Percentiles rank a stretch among this genome's conserved stretches.
These are phyloP conservation scores for Tolypocladium cylindrosporum DNA, from an alignment of 2,329 filamentous ascomycete genomes.

Conservation along the genomic window DNA sequence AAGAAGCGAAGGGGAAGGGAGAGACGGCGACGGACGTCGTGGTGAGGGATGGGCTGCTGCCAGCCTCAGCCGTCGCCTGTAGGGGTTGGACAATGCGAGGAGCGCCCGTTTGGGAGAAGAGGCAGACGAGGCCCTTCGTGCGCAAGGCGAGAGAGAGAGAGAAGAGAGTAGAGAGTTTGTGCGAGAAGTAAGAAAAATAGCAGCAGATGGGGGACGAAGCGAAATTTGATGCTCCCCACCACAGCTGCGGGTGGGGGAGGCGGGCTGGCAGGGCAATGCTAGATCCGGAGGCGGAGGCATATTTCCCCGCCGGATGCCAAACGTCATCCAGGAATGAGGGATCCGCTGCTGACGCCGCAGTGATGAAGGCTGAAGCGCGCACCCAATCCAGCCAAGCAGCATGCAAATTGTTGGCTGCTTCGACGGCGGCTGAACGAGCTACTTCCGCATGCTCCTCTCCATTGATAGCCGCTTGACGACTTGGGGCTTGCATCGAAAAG, in stretches of 20 bases:
- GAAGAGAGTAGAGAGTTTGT: slow-evolving; percentile 9
- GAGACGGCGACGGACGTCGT: slow-evolving; percentile 31
- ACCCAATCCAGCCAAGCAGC: not conserved
- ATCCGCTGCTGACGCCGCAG: not conserved
- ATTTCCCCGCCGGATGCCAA: not conserved
- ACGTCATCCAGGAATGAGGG: not conserved
- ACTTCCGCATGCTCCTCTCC: not conserved
- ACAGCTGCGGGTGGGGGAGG: not conserved
- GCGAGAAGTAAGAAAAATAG: slow-evolving; percentile 10
- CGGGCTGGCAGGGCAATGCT: not conserved
- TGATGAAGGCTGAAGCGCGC: not conserved
- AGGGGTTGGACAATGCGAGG: slow-evolving; percentile 2
- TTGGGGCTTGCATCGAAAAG: not conserved
- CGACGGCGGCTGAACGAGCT: not conserved
- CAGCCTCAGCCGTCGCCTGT: slow-evolving; percentile 25
- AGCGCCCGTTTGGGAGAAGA: slow-evolving; percentile 13
- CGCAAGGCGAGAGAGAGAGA: slow-evolving; percentile 4
- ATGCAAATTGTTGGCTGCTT: not conserved
- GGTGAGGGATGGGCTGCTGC: slow-evolving; percentile 28
- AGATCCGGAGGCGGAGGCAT: not conserved
- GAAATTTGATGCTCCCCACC: slow-evolving; percentile 20
- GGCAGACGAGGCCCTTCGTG: not conserved
- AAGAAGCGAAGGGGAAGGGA: slow-evolving; percentile 42
- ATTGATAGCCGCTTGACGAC: not conserved
- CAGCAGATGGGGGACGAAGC: slow-evolving; percentile 7